Conservation (phyloP, 192 early-diverging fungal species). For the Backusella australiensis region DNA sequence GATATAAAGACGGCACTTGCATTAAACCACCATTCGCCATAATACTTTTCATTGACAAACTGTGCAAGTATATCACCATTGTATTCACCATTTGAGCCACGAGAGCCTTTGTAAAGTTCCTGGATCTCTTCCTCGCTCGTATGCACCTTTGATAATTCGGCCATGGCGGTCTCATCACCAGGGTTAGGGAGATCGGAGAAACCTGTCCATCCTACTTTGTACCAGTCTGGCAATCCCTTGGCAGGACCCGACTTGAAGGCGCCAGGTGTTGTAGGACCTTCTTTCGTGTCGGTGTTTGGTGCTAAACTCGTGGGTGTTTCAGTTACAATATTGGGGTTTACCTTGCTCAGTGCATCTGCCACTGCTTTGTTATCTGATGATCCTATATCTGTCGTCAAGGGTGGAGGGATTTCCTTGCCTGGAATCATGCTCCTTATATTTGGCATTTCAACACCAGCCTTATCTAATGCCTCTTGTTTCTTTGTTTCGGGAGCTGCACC, state of each 20-base stretch:
- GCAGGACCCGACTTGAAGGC: background rate
- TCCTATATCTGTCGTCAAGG: background rate
- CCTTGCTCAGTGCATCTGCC: background rate
- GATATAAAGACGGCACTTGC: slow-evolving; percentile 17
- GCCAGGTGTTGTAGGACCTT: slow-evolving; percentile 4
- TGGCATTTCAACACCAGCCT: background rate
- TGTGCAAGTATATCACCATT: slow-evolving; percentile 28
- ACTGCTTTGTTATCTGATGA: background rate
- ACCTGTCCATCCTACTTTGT: slow-evolving; percentile 31
- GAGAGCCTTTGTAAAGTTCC: slow-evolving; percentile 8
- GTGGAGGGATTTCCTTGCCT: background rate
- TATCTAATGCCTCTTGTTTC: background rate
- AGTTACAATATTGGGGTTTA: background rate
- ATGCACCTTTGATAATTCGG: background rate
- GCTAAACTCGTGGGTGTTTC: background rate
- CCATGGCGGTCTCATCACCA: slow-evolving; percentile 17
- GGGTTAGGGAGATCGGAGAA: slow-evolving; percentile 33
- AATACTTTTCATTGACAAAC: slow-evolving; percentile 34
- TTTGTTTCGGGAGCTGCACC: background rate
- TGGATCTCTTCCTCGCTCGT: slow-evolving; percentile 5
- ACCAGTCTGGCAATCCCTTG: background rate
- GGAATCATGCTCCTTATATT: background rate
- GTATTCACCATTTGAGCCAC: background rate
- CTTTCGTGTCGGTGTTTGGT: background rate
- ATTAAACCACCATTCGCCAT: slow-evolving; percentile 38